These are phyloP conservation scores for Posidonia oceanica DNA, from an alignment of 116 monocot species.

Conservation along the genomic window DNA sequence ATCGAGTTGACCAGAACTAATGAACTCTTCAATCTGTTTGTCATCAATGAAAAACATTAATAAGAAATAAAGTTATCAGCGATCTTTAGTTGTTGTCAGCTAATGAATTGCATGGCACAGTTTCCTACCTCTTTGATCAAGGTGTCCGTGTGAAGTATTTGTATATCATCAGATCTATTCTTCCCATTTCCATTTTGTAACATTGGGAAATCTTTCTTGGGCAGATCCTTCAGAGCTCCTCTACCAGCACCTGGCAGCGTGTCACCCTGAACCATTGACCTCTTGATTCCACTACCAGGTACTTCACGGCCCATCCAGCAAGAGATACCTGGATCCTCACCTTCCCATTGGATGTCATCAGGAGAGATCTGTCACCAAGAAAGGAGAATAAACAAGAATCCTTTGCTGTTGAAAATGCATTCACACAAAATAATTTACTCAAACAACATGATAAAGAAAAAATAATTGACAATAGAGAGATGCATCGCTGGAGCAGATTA, in stretches of 20 bases:
- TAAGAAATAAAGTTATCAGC: neutral
- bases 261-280: slow-evolving; percentile 27
- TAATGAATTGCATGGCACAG: neutral
- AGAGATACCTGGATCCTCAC: slow-evolving; percentile 53
- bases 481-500: too few species aligned
- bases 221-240: slow-evolving; percentile 32
- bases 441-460: too few species aligned
- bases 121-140: slow-evolving; percentile 65
- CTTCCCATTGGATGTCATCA: slow-evolving; percentile 85
- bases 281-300: slow-evolving; percentile 39
- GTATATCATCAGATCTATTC: slow-evolving; percentile 37
- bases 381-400: neutral
- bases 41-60: neutral
- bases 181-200: slow-evolving; percentile 51
- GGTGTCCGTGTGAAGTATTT: slow-evolving; percentile 74
- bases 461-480: too few species aligned
- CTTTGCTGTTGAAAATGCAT: neutral
- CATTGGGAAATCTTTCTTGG: slow-evolving; percentile 32
- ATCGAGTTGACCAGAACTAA: slow-evolving; percentile 39
- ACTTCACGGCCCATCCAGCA: slow-evolving; percentile 21
- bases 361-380: slow-evolving; percentile 46
- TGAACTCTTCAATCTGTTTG: slow-evolving; percentile 59
- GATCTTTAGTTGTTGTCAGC: neutral
- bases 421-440: too few species aligned
- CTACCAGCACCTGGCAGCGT: slow-evolving; percentile 29